These are phyloP conservation scores for Podila verticillata DNA, from an alignment of 192 early-diverging fungal species.

Conservation along the genomic window DNA sequence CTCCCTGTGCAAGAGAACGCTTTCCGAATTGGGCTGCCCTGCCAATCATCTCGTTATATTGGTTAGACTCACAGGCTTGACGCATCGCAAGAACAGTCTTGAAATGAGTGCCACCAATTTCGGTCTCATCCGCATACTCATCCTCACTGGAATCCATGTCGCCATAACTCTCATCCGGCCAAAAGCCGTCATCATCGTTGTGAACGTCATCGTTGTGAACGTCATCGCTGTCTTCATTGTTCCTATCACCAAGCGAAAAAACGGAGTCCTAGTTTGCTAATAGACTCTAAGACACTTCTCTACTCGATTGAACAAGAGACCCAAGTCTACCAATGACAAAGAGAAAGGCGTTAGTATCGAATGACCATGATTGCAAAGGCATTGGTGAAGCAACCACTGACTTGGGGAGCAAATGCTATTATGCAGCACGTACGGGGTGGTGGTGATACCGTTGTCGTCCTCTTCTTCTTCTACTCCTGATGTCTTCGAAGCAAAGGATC, in stretches of 20 bases:
- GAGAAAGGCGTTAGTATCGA: background rate
- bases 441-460: background rate
- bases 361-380: background rate
- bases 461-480: background rate
- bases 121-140: conserved; percentile 1
- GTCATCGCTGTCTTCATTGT: conserved; percentile 2
- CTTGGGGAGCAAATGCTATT: background rate
- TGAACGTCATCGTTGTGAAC: too few relatives aligned
- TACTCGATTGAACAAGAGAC: background rate
- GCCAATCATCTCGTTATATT: conserved; percentile 2
- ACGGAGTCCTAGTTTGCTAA: conserved; percentile 3
- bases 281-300: background rate
- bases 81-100: background rate
- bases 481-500: background rate
- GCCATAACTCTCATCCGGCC: background rate
- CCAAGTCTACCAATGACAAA: background rate
- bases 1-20: background rate
- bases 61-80: background rate
- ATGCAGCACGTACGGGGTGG: background rate
- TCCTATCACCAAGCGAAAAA: background rate
- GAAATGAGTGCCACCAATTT: background rate
- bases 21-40: conserved; percentile 1
- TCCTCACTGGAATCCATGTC: background rate
- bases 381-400: background rate
- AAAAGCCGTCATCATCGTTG: conserved; percentile 5